A percentile compares a stretch with the other conserved stretches of the same genome.
phyloP scores from a whole-genome alignment of 2,329 filamentous ascomycete genomes.

The Trichoderma afroharzianum region DNA sequence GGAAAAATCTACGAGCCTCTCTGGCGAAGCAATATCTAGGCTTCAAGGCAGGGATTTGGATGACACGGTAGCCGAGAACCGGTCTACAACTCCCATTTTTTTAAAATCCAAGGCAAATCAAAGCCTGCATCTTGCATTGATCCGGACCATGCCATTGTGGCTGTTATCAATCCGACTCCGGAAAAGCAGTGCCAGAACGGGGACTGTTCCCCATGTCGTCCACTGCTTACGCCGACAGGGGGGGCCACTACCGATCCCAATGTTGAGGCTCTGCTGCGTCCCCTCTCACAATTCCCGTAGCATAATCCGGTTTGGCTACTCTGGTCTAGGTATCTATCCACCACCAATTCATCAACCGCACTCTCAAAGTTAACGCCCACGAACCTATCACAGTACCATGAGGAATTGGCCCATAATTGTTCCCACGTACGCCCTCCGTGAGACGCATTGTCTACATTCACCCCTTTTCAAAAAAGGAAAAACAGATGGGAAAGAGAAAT shows the following conservation, averaged over 20 bases:
- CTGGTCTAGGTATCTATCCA: not conserved
- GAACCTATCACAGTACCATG: not conserved
- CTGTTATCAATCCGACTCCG: not conserved
- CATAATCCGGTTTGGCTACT: not conserved
- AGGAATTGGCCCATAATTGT: not conserved
- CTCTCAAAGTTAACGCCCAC: not conserved
- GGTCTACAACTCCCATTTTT: not conserved
- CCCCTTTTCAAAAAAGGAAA: not conserved
- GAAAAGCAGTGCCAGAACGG: not conserved
- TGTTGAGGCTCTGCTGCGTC: not conserved
- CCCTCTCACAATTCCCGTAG: not conserved
- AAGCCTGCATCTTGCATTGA: not conserved
- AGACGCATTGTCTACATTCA: not conserved
- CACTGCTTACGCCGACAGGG: not conserved
- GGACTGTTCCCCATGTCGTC: not conserved
- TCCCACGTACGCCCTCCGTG: not conserved
- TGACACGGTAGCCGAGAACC: not conserved
- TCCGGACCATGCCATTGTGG: not conserved
- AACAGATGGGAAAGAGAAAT: not conserved
- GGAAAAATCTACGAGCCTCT: not conserved
- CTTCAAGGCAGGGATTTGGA: not conserved
- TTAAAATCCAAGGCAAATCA: not conserved
- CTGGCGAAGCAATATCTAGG: not conserved
- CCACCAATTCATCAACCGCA: not conserved
- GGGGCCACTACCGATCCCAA: not conserved